These are phyloP conservation scores for Cenchrus purpureus DNA, from an alignment of 176 grass and related monocot species.

Conservation along the genomic window DNA sequence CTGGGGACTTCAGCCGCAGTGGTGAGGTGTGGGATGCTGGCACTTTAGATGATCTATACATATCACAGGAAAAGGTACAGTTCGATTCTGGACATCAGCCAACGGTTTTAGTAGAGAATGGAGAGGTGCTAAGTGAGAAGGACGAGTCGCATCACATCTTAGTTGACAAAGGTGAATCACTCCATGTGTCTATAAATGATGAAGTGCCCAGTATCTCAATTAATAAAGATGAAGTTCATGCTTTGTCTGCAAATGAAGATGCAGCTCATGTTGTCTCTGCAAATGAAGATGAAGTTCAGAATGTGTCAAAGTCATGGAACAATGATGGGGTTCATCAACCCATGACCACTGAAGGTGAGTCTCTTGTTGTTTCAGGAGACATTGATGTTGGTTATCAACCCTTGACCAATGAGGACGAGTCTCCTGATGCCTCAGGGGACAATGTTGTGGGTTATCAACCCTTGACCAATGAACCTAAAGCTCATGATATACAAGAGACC, in stretches of 20 bases:
- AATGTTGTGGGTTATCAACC: slow-evolving; percentile 19
- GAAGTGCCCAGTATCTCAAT: slow-evolving; percentile 30
- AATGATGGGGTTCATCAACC: slow-evolving; percentile 15
- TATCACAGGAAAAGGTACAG: slow-evolving; percentile 47
- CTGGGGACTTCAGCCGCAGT: slow-evolving; percentile 65
- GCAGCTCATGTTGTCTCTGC: slow-evolving; percentile 16
- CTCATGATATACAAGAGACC: slow-evolving; percentile 15
- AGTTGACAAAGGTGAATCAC: slow-evolving; percentile 26
- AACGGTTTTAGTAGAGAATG: slow-evolving; percentile 21
- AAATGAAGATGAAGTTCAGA: slow-evolving; percentile 22
- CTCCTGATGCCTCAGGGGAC: background rate
- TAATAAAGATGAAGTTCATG: slow-evolving; percentile 37
- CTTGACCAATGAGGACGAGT: slow-evolving; percentile 1
- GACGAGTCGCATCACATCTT: slow-evolving; percentile 34
- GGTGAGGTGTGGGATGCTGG: slow-evolving; percentile 84
- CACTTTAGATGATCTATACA: slow-evolving; percentile 68
- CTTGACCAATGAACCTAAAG: slow-evolving; percentile 10
- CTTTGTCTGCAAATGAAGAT: slow-evolving; percentile 4
- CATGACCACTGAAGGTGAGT: slow-evolving; percentile 1
- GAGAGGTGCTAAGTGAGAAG: slow-evolving; percentile 29
- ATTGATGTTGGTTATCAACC: slow-evolving; percentile 7
- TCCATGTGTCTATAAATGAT: slow-evolving; percentile 30
- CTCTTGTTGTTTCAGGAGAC: too few species aligned
- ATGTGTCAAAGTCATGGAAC: slow-evolving; percentile 19
- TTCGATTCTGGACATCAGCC: slow-evolving; percentile 44